Percentiles rank a stretch among this genome's conserved stretches.
Evolutionary conservation across 495 filamentous ascomycete species (phyloP).

Genomic region (Xylaria intraflava): DNA sequence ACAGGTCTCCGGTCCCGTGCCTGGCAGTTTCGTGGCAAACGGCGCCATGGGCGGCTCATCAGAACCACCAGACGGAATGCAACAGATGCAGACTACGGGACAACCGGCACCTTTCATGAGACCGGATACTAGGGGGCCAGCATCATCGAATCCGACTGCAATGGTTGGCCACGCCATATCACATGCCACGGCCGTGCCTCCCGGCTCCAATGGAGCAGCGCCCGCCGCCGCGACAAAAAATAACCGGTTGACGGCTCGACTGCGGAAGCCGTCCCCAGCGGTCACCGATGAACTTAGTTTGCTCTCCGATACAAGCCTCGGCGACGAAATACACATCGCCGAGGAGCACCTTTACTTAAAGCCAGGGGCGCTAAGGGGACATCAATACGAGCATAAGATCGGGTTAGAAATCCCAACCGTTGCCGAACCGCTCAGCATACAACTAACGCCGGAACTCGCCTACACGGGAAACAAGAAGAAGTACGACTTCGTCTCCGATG

Average conservation of each 20-base stretch:
- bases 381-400: conserved; percentile 22
- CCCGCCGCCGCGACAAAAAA: conserved; percentile 12
- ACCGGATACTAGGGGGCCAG: not conserved
- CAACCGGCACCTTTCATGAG: not conserved
- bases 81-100: conserved; percentile 17
- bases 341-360: conserved; percentile 16
- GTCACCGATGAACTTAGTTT: conserved; percentile 22
- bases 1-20: conserved; percentile 38
- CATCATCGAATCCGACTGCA: conserved; percentile 6
- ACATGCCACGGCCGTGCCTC: conserved; percentile 20
- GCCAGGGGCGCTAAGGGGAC: conserved; percentile 1
- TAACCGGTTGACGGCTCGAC: conserved; percentile 9
- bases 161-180: conserved; percentile 9
- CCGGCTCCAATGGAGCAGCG: conserved; percentile 8
- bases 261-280: conserved; percentile 11
- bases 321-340: conserved; percentile 18
- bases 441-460: conserved; percentile 26
- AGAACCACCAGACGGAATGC: conserved; percentile 17
- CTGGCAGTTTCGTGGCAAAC: conserved; percentile 30
- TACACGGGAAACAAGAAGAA: conserved; percentile 14
- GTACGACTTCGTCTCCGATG: conserved; percentile 15
- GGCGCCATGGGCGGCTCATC: conserved; percentile 5
- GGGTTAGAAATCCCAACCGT: conserved; percentile 26
- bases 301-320: conserved; percentile 24
- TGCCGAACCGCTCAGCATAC: conserved; percentile 22